Conservation (phyloP, 129 eudicot genomes). For the Apium graveolens region DNA sequence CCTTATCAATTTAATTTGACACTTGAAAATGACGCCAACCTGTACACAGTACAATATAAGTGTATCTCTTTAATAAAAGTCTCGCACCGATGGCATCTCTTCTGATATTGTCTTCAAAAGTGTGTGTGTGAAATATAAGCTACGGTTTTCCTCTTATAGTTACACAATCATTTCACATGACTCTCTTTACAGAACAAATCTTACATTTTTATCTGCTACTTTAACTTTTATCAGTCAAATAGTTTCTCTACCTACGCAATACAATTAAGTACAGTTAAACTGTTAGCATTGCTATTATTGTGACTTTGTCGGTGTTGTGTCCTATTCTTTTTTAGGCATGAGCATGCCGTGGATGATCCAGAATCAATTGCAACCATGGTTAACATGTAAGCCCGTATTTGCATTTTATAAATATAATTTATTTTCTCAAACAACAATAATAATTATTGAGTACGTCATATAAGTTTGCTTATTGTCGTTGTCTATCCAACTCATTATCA, state of each 20-base stretch:
- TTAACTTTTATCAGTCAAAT: slow-evolving; percentile 3
- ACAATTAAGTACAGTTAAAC: not conserved
- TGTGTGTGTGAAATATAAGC: not conserved
- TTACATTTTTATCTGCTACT: not conserved
- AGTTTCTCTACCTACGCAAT: not conserved
- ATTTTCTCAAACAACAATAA: not conserved
- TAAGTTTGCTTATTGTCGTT: too few species aligned
- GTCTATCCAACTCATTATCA: too few species aligned
- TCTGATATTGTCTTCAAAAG: not conserved
- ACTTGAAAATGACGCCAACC: not conserved
- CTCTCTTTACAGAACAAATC: not conserved
- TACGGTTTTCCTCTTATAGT: not conserved
- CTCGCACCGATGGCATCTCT: not conserved
- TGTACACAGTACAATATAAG: not conserved
- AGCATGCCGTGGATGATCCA: slow-evolving; percentile 58
- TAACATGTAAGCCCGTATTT: slow-evolving; percentile 39
- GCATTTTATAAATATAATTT: not conserved
- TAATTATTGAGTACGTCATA: too few species aligned
- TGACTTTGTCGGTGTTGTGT: slow-evolving; percentile 8
- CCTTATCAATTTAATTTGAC: not conserved
- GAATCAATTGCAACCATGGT: slow-evolving; percentile 63
- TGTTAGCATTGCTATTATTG: not conserved
- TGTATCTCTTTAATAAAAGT: not conserved
- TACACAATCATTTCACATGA: slow-evolving; percentile 2
- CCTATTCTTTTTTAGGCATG: slow-evolving; percentile 31